Conservation (phyloP, 768 basidiomycete species). For the Holtermanniella nyarrowii region DNA sequence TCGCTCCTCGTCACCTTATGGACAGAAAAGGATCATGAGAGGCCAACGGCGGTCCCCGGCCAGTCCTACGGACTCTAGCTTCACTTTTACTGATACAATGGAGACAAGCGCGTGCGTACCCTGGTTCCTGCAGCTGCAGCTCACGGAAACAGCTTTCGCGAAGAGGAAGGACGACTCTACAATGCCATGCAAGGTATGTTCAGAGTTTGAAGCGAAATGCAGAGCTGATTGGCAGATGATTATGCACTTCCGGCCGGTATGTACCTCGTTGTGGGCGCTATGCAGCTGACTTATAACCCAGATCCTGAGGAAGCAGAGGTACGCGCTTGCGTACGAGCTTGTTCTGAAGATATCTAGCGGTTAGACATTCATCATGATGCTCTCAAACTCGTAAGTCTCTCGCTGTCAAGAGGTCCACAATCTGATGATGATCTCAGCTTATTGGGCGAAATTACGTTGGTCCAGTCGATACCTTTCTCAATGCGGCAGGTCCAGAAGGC, state of each 20-base stretch:
- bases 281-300: neutral
- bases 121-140: neutral
- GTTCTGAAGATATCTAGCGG: constrained; percentile 1
- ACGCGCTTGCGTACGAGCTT: neutral
- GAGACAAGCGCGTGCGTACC: neutral
- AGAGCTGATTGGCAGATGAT: too few relatives aligned
- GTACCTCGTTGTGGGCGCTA: neutral
- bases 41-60: too few relatives aligned
- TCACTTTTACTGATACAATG: neutral
- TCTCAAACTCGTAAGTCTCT: constrained; percentile 9
- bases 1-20: too few relatives aligned
- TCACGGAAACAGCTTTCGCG: neutral
- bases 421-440: constrained; percentile 1
- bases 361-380: constrained; percentile 12
- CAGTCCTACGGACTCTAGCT: too few relatives aligned
- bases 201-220: too few relatives aligned
- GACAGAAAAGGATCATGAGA: too few relatives aligned
- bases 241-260: constrained; percentile 8
- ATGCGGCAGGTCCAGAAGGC: neutral
- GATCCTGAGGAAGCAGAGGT: neutral
- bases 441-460: constrained; percentile 10
- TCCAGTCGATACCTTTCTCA: constrained; percentile 6
- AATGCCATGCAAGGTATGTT: neutral
- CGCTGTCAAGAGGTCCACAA: neutral
- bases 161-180: neutral